phyloP scores from a whole-genome alignment of 106 monocot species.

The Iris macrosiphon region DNA sequence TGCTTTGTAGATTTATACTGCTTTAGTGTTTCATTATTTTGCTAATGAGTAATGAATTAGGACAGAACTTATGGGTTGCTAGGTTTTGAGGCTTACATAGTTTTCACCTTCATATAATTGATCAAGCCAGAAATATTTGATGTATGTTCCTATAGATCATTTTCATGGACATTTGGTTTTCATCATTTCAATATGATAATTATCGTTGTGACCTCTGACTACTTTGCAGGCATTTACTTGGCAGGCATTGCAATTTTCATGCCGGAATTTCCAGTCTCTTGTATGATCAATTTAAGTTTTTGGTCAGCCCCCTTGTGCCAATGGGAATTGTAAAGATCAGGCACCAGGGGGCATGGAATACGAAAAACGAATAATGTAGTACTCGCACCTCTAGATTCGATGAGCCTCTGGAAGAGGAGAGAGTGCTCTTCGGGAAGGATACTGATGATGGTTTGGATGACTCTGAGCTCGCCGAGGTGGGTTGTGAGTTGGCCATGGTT shows the following conservation, averaged over 20 bases:
- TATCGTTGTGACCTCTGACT: too few relatives aligned
- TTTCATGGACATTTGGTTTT: too few relatives aligned
- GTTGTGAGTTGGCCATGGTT: constrained; percentile 51
- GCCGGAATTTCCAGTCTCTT: constrained; percentile 11
- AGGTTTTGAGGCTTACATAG: too few relatives aligned
- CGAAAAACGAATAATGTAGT: constrained; percentile 1
- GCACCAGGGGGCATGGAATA: constrained; percentile 19
- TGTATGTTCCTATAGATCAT: too few relatives aligned
- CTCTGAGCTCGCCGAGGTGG: constrained; percentile 38
- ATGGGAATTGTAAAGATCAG: constrained; percentile 67
- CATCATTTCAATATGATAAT: too few relatives aligned
- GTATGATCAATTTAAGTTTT: constrained; percentile 19
- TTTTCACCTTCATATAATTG: too few relatives aligned
- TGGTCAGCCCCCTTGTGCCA: constrained; percentile 25
- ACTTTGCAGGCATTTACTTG: constrained; percentile 19
- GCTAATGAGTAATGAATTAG: too few relatives aligned
- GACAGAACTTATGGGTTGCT: too few relatives aligned
- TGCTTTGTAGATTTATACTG: too few relatives aligned
- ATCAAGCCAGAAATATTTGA: too few relatives aligned
- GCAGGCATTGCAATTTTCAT: background rate
- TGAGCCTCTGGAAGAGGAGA: constrained; percentile 26
- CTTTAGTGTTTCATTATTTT: too few relatives aligned
- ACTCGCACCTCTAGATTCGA: constrained; percentile 2
- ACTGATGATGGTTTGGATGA: constrained; percentile 34
- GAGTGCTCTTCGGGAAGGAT: constrained; percentile 2